These are phyloP conservation scores for Phoma herbarum DNA, from an alignment of 2,329 filamentous ascomycete species.

Conservation along the genomic window DNA sequence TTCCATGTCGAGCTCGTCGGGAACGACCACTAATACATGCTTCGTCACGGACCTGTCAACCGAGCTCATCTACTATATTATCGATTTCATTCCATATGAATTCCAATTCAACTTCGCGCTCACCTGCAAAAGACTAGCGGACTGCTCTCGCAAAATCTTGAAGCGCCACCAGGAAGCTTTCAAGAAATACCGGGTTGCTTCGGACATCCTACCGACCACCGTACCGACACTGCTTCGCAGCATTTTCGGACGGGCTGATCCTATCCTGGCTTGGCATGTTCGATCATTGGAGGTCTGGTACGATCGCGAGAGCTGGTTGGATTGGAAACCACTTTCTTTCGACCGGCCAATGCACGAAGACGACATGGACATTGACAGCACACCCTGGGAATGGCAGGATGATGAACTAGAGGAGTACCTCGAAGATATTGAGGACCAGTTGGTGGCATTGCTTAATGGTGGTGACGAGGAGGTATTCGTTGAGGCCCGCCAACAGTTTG, in stretches of 20 bases:
- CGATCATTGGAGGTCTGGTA: constrained; percentile 25
- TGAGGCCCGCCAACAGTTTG: constrained; percentile 12
- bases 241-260: constrained; percentile 19
- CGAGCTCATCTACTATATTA: constrained; percentile 19
- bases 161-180: constrained; percentile 23
- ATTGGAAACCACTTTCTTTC: constrained; percentile 21
- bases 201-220: constrained; percentile 22
- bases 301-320: constrained; percentile 21
- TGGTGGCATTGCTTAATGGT: constrained; percentile 9
- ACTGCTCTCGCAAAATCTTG: constrained; percentile 15
- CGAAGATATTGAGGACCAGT: constrained; percentile 16
- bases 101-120: constrained; percentile 23
- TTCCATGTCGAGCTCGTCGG: neutral
- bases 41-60: constrained; percentile 8
- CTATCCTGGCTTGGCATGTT: constrained; percentile 24
- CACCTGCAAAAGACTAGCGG: constrained; percentile 19
- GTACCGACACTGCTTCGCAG: constrained; percentile 25
- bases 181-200: constrained; percentile 21
- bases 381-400: constrained; percentile 9
- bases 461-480: neutral
- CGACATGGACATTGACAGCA: neutral
- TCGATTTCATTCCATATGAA: constrained; percentile 18
- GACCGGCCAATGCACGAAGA: constrained; percentile 5
- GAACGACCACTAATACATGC: neutral
- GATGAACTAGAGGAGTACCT: constrained; percentile 5